Base-by-base conservation (phyloP, 495 filamentous ascomycete species). In the Parachaetomium inaequale region DNA sequence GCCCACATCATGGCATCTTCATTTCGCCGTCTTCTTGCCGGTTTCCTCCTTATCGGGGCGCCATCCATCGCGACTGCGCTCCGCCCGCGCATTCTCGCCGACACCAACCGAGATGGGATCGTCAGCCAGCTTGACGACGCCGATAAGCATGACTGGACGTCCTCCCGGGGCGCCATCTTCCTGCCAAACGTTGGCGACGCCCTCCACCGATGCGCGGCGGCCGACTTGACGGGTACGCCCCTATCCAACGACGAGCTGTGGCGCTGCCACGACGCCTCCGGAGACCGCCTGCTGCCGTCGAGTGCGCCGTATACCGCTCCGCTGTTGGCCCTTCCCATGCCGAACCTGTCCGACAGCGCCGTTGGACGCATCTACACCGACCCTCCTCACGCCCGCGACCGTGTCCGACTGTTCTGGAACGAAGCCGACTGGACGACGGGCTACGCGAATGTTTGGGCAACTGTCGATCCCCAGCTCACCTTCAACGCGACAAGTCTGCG, bases 131-230 rank as follows among this genome's bases (percentile, higher is more conserved):
- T 55, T 3, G 52, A 55, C 21, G 34, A 55, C 1, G 0, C 23
- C 53, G 23, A 40, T 23, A 55, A 55, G 12, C 53, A 55, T n/a
- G 36, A 55, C 12, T 55, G 53, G 53, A 42, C 53, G 5, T 23
- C 12, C 17, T 10, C 29, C 4, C 34, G 53, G 23, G 53, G 53
- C 3, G 53, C 36, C 14, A 55, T 55, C 53, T 55, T 42, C 23
- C 53, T 55, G 21, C 53, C 53, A 2, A 55, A 55, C 38, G 19
- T 55, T n/a, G 53, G 53, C 23, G 34, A 55, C 38, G 43, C 53
- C 19, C 1, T 2, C 21, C 36, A 29, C 36, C 36, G 53, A 7
- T 55, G 53, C 38, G 11, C 53, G 14, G 36, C 7, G 4, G 36
- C 23, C 4, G 53, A 55, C 15, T 17, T 43, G 21, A 43, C 34